Conservation (phyloP, 169 alveolate species). For the Theileria parva region DNA sequence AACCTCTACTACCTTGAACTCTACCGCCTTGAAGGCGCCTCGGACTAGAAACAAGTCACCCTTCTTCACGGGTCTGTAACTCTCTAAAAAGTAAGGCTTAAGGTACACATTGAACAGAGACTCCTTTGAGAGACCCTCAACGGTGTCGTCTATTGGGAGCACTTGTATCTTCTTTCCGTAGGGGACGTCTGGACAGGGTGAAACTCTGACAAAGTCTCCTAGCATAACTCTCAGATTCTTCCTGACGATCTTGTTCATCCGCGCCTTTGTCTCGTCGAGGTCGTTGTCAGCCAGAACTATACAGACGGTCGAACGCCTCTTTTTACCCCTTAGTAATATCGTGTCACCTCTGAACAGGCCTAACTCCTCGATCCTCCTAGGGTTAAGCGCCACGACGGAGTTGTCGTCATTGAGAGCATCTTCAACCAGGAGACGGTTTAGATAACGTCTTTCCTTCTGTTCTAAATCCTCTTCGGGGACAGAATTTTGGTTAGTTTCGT, state of each 20-base stretch:
- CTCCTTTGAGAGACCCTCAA: slow-evolving; percentile 97
- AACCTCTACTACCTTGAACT: slow-evolving; percentile 98
- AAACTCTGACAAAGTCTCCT: slow-evolving; percentile 95
- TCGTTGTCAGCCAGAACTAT: slow-evolving; percentile 96
- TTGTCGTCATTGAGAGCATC: slow-evolving; percentile 99
- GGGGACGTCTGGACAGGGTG: slow-evolving; percentile 96
- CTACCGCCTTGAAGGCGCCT: slow-evolving; percentile 99
- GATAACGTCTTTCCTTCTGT: slow-evolving; percentile 40
- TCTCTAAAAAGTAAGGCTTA: slow-evolving; percentile 99
- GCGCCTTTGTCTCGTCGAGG: slow-evolving; percentile 94
- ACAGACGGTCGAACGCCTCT: slow-evolving; percentile 97
- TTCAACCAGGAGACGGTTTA: slow-evolving; percentile 89
- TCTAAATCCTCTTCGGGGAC: slow-evolving; percentile 31
- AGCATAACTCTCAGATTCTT: slow-evolving; percentile 96
- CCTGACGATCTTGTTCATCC: slow-evolving; percentile 96
- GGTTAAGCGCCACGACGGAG: slow-evolving; percentile 95
- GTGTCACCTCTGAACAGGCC: slow-evolving; percentile 98
- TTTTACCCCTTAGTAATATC: slow-evolving; percentile 97
- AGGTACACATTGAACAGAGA: slow-evolving; percentile 95
- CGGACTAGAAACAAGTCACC: slow-evolving; percentile 98
- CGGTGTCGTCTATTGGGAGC: slow-evolving; percentile 98
- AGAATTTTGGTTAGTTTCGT: slow-evolving; percentile 1
- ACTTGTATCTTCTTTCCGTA: slow-evolving; percentile 98
- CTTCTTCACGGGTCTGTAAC: slow-evolving; percentile 98
- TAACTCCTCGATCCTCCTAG: slow-evolving; percentile 91